Conservation (phyloP, 2,329 filamentous ascomycete genomes). For the Neocatenulostroma microsporum region DNA sequence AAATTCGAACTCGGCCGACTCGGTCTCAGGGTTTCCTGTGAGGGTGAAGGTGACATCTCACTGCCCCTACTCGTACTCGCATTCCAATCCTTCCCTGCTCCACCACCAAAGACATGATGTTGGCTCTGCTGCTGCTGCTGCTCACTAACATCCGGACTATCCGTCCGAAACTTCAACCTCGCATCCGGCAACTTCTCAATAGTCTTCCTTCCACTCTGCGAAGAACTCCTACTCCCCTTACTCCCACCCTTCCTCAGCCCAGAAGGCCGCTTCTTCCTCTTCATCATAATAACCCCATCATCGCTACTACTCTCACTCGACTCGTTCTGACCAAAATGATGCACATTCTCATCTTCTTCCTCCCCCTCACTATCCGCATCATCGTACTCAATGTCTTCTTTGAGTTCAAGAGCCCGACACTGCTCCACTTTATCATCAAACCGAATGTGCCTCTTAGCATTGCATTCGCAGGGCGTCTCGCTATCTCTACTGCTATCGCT, state of each 20-base stretch:
- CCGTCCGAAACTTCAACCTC: conserved; percentile 74
- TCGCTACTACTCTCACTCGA: conserved; percentile 50
- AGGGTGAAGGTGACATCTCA: conserved; percentile 68
- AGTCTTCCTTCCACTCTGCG: conserved; percentile 58
- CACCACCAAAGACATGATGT: conserved; percentile 38
- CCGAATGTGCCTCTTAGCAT: conserved; percentile 77
- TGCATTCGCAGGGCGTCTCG: conserved; percentile 51
- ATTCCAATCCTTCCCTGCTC: no score
- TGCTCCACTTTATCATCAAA: conserved; percentile 96
- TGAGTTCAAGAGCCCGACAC: conserved; percentile 86
- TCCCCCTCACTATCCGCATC: conserved; percentile 42
- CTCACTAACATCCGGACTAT: conserved; percentile 54
- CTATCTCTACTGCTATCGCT: conserved; percentile 62
- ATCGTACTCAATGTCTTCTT: conserved; percentile 63
- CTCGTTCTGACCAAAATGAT: conserved; percentile 38
- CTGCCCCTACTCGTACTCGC: conserved; percentile 29
- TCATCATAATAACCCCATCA: conserved; percentile 77
- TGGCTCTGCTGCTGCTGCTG: no score
- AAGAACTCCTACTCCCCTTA: conserved; percentile 47
- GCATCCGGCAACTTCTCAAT: conserved; percentile 85
- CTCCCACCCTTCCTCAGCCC: conserved; percentile 22
- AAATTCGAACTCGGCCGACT: conserved; percentile 59
- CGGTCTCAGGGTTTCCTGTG: conserved; percentile 73
- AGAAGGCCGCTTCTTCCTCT: conserved; percentile 46
- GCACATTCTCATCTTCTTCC: no score